Base-by-base conservation (phyloP, 306 rosid genomes). In the Pyrus communis region DNA sequence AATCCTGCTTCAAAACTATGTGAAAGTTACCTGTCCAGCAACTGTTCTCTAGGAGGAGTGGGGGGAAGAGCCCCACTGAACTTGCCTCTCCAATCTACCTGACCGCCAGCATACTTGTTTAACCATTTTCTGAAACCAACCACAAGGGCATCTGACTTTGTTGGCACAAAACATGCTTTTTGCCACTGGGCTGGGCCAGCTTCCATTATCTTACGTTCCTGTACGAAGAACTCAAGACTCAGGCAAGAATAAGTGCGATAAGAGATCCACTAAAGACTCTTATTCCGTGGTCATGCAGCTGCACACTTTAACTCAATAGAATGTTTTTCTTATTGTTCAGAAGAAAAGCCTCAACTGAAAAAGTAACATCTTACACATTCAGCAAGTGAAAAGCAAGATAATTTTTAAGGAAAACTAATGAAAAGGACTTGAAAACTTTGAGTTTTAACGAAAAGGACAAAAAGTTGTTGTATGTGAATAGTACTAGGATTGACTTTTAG, bases 41-140 rank as follows among this genome's bases (percentile, higher is more conserved):
- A 88, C 76, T 92, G 88, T 75, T 95, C 97, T 84, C 84, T 92
- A 0, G 97, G 92, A 61, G 98, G 97, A 61, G 89, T 79, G 3
- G 92, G 96, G 25, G 97, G 96, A 85, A 90, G 91, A 72, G 31
- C 85, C n/a, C 86, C 93, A n/a, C 70, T 80, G 82, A 80, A 88
- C 75, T 86, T 90, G 81, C 96, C 95, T 84, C 84, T 86, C 98
- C 98, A 95, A 49, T 95, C 92, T 78, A 95, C 93, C 84, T 88
- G 84, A 70, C 93, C 90, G 58, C 88, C 95, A 1, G 94, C 90
- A 61, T 92, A 88, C 83, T 84, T 92, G 79, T 83, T 95, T 58
- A 95, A 74, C 98, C 98, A 95, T 70, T 83, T 95, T 84, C 98
- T 88, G 78, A 82, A 92, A 68, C 88, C 96, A 76, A 92, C 76